These are phyloP conservation scores for Acacia melanoxylon DNA, from an alignment of 306 rosid species.

Conservation along the genomic window DNA sequence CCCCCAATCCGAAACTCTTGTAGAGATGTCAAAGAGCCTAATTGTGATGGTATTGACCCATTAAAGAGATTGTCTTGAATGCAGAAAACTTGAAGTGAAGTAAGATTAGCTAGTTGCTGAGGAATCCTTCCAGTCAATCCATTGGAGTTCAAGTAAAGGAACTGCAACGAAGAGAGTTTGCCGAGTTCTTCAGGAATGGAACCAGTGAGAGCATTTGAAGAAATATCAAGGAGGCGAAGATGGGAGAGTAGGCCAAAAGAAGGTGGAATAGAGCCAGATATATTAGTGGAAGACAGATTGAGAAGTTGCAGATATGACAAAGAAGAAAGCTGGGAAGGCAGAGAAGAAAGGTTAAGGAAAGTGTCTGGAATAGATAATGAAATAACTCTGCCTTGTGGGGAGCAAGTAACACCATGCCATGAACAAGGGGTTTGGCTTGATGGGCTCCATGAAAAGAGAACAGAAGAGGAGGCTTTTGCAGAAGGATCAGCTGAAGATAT, in stretches of 20 bases:
- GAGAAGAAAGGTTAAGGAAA: conserved; percentile 71
- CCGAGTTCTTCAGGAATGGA: conserved; percentile 78
- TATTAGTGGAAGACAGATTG: conserved; percentile 85
- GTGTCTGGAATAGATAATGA: conserved; percentile 75
- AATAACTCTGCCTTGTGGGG: conserved; percentile 85
- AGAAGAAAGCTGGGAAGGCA: conserved; percentile 74
- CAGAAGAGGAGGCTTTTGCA: conserved; percentile 52
- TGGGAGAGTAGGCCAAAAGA: conserved; percentile 69
- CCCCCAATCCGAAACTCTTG: conserved; percentile 92
- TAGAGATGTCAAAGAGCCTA: conserved; percentile 76
- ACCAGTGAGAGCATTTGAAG: conserved; percentile 80
- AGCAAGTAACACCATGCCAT: conserved; percentile 87
- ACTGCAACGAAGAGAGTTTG: conserved; percentile 65
- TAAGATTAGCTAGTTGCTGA: conserved; percentile 60
- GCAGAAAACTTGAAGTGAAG: conserved; percentile 71
- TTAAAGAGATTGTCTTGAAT: conserved; percentile 81
- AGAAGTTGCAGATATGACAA: conserved; percentile 86
- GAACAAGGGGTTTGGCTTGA: conserved; percentile 84
- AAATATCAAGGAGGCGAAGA: conserved; percentile 85
- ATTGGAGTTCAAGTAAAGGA: conserved; percentile 78
- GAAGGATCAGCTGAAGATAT: conserved; percentile 45
- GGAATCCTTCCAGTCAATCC: conserved; percentile 67
- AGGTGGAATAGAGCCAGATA: conserved; percentile 80
- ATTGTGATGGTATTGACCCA: conserved; percentile 79
- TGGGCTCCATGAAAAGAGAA: conserved; percentile 84